These are phyloP conservation scores for Pseudozyma thailandica DNA, from an alignment of 1,284 basidiomycete species.

Conservation along the genomic window DNA sequence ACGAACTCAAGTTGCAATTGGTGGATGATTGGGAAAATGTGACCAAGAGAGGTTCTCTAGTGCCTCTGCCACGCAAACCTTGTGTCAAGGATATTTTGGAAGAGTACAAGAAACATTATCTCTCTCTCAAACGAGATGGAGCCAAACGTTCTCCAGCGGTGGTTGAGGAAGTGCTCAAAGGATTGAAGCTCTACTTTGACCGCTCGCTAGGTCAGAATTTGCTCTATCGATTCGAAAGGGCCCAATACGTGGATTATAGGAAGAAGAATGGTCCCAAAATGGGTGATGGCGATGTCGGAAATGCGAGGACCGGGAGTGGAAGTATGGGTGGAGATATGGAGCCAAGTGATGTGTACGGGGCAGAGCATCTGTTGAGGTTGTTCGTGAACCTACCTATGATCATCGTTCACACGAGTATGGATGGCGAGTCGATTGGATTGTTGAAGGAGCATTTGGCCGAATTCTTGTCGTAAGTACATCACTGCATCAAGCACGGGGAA, in stretches of 20 bases:
- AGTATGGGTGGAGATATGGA: constrained; percentile 72
- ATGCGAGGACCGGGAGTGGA: constrained; percentile 69
- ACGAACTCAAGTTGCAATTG: constrained; percentile 84
- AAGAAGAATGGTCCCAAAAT: constrained; percentile 75
- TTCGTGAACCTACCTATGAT: constrained; percentile 78
- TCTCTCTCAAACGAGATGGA: constrained; percentile 11
- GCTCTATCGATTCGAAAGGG: constrained; percentile 91
- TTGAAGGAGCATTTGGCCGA: constrained; percentile 91
- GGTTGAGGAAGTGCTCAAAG: constrained; percentile 84
- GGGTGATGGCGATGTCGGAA: constrained; percentile 46
- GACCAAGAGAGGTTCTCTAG: constrained; percentile 89
- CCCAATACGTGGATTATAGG: constrained; percentile 86
- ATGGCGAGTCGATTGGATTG: constrained; percentile 82
- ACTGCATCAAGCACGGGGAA: neutral
- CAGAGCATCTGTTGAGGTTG: constrained; percentile 90
- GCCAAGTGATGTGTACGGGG: constrained; percentile 91
- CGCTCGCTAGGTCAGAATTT: constrained; percentile 87
- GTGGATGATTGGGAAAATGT: constrained; percentile 99
- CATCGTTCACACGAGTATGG: constrained; percentile 90
- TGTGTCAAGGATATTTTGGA: constrained; percentile 82
- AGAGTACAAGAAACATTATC: constrained; percentile 73
- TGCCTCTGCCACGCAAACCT: constrained; percentile 84
- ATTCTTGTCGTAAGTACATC: constrained; percentile 79
- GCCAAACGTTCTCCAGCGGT: constrained; percentile 69
- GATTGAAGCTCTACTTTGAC: constrained; percentile 94